Percentiles rank a stretch among this genome's conserved stretches.
Evolutionary conservation across 2,329 filamentous ascomycete species (phyloP).

Genomic region (Sclerotinia subarctica): DNA sequence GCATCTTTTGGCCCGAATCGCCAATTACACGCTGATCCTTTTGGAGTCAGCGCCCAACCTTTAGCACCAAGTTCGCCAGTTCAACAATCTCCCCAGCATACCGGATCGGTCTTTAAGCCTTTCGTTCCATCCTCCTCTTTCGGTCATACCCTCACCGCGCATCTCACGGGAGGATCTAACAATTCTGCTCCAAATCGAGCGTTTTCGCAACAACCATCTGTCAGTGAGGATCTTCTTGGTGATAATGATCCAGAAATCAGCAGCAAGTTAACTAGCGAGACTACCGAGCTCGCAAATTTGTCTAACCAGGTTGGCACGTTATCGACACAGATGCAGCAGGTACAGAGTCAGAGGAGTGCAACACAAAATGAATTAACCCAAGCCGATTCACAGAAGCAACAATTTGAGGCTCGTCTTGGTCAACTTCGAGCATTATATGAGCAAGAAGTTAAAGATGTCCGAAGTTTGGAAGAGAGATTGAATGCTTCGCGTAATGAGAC

Average conservation of each 20-base stretch:
- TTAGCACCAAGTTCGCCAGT: constrained; percentile 34
- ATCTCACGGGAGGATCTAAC: constrained; percentile 61
- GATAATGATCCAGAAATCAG: constrained; percentile 86
- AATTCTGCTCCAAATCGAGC: constrained; percentile 43
- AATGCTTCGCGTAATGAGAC: constrained; percentile 74
- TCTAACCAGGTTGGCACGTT: constrained; percentile 92
- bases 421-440: constrained; percentile 88
- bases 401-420: constrained; percentile 83
- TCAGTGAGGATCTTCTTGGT: constrained; percentile 81
- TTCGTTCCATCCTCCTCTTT: constrained; percentile 93
- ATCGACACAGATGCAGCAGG: constrained; percentile 90
- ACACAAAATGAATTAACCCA: constrained; percentile 81
- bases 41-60: constrained; percentile 41
- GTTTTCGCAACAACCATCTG: constrained; percentile 45
- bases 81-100: constrained; percentile 33
- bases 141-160: constrained; percentile 74
- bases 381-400: constrained; percentile 81
- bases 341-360: constrained; percentile 74
- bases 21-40: constrained; percentile 39
- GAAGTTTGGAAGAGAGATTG: constrained; percentile 79
- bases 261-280: constrained; percentile 84
- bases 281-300: constrained; percentile 88
- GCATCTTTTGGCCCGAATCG: constrained; percentile 51
- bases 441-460: constrained; percentile 85
- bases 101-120: constrained; percentile 65